Evolutionary conservation across 805 yeast species (phyloP), one percentile per base, ranked within the genome.

Genomic region (Candida quercuum): DNA sequence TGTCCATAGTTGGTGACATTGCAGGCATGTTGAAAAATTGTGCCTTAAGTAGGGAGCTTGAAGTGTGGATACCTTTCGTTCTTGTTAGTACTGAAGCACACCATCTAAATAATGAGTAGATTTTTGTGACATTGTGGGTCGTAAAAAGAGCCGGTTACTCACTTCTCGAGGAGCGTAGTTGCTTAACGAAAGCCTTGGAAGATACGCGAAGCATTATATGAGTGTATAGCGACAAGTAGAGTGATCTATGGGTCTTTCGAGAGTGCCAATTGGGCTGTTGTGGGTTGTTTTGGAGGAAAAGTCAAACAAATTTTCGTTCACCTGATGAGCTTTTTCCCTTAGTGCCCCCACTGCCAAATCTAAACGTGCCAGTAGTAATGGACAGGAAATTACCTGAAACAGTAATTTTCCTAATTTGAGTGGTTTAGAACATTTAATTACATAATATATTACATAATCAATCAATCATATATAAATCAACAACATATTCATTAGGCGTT

Each of bases 1-100:
- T 86, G 22, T 88, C 87, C 99, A 91, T 91, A 6, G 99, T 91
- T 30, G 99, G 99, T 5, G 97, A 89, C 96, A 91, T 86, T 19
- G 99, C 97, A 4, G 99, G 99, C 98, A 91, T 91, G 37, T 71
- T 79, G 65, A 86, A 87, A 47, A 75, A 57, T 37, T 59, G 54
- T 11, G 66, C 67, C 36, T 55, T 52, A 20, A 34, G 37, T 4
- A 49, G 21, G 8, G 40, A 37, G n/a, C 36, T 25, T 7, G 59
- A 42, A 7, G 48, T 41, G 37, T 59, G 62, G 36, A 64, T 36
- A 15, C 39, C 52, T 44, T 21, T 27, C 12, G 14, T 15, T 23
- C 14, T 3, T n/a, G 27, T 24, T 24, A 24, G 27, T 24, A 24
- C 13, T 24, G 27, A 9, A 14, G 13, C 10, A 24, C 12, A 26